Conservation (phyloP, 495 filamentous ascomycete species). For the Podospora bellae-mahoneyi region DNA sequence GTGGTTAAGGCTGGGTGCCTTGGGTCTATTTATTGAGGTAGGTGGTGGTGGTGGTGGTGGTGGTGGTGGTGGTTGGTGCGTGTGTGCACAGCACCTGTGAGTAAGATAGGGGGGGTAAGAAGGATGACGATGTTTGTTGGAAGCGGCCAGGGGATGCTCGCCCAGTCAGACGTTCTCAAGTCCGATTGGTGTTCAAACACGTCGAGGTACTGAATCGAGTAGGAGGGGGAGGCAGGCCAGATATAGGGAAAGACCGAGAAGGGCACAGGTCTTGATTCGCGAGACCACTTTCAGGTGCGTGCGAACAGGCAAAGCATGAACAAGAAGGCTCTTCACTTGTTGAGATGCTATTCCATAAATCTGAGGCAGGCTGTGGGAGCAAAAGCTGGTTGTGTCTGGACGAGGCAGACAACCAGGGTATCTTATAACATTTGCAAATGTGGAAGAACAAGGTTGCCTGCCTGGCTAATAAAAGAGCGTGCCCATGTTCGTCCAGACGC, state of each 20-base stretch:
- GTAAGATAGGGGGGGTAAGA: conserved; percentile 27
- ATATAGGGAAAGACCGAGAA: conserved; percentile 26
- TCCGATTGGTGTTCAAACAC: conserved; percentile 34
- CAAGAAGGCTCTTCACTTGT: conserved; percentile 12
- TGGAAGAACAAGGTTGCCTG: conserved; percentile 24
- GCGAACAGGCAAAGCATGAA: conserved; percentile 14
- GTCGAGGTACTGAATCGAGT: conserved; percentile 17
- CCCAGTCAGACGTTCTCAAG: conserved; percentile 23
- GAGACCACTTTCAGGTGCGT: conserved; percentile 17
- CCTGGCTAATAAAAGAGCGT: conserved; percentile 38
- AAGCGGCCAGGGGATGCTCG: conserved; percentile 21
- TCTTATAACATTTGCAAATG: conserved; percentile 34
- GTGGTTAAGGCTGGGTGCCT: conserved; percentile 13
- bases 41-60: conserved; percentile 21
- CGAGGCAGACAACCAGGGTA: conserved; percentile 31
- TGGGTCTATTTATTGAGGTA: conserved; percentile 21
- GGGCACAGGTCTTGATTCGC: conserved; percentile 21
- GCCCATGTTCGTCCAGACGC: conserved; percentile 22
- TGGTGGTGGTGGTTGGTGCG: conserved; percentile 26
- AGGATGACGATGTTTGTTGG: conserved; percentile 23
- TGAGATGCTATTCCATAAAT: conserved; percentile 19
- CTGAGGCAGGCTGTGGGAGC: conserved; percentile 28
- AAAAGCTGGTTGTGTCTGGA: conserved; percentile 23
- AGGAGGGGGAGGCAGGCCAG: conserved; percentile 27
- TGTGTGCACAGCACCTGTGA: conserved; percentile 10